phyloP scores from a whole-genome alignment of 2,329 filamentous ascomycete species.

The Ceratocystis lukuohia region DNA sequence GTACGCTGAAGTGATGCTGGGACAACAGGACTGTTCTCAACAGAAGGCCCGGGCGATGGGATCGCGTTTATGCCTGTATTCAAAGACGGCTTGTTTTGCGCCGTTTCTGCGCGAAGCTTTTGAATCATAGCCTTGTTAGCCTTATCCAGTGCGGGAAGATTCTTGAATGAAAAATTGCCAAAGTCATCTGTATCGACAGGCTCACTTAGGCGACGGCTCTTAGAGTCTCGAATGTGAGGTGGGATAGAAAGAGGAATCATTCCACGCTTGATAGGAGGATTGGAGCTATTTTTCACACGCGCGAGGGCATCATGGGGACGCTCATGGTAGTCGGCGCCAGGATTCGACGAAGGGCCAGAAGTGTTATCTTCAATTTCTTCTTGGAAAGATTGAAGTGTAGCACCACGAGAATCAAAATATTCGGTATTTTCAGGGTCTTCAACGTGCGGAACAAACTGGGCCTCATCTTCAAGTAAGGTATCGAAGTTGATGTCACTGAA shows the following conservation, averaged over 20 bases:
- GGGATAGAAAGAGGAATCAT: slow-evolving; percentile 94
- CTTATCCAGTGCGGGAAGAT: slow-evolving; percentile 88
- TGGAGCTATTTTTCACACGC: slow-evolving; percentile 53
- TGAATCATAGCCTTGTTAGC: slow-evolving; percentile 98
- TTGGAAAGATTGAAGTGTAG: slow-evolving; percentile 80
- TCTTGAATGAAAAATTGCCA: slow-evolving; percentile 93
- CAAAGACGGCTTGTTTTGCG: slow-evolving; percentile 47
- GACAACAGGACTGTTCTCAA: slow-evolving; percentile 77
- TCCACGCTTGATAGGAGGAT: slow-evolving; percentile 62
- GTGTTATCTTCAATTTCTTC: slow-evolving; percentile 87
- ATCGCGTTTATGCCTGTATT: slow-evolving; percentile 30
- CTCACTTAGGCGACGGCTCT: slow-evolving; percentile 79
- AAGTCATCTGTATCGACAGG: slow-evolving; percentile 84
- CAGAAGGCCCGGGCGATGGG: slow-evolving; percentile 48
- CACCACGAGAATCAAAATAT: slow-evolving; percentile 87
- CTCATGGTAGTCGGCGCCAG: slow-evolving; percentile 62
- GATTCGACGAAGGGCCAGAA: slow-evolving; percentile 56
- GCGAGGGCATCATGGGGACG: slow-evolving; percentile 90
- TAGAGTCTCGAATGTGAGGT: slow-evolving; percentile 83
- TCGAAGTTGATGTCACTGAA: slow-evolving; percentile 83
- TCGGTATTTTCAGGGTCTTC: slow-evolving; percentile 96
- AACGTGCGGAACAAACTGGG: slow-evolving; percentile 82
- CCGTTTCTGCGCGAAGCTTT: slow-evolving; percentile 80
- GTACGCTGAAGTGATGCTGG: slow-evolving; percentile 69
- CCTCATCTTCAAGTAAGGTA: slow-evolving; percentile 81